Percentiles rank a stretch among this genome's conserved stretches.
These are phyloP conservation scores for Penicillium sp. DNA, from an alignment of 2,329 filamentous ascomycete genomes.

Conservation along the genomic window DNA sequence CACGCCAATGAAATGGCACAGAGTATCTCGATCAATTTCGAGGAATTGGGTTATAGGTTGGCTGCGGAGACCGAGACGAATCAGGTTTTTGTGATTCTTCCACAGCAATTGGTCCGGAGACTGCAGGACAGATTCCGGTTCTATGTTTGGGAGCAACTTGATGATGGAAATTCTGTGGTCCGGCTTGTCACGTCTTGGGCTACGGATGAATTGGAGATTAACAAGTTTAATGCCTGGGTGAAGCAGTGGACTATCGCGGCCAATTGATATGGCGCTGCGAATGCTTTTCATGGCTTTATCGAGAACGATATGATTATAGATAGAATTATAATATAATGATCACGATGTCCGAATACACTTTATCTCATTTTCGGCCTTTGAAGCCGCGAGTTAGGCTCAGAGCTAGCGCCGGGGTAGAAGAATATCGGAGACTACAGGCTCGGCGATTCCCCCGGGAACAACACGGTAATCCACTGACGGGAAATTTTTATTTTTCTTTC, in stretches of 20 bases:
- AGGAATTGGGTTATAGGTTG: slow-evolving; percentile 45
- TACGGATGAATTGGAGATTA: slow-evolving; percentile 47
- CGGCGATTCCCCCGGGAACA: too few species aligned
- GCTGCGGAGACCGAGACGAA: slow-evolving; percentile 54
- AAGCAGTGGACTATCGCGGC: slow-evolving; percentile 27
- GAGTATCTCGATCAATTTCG: slow-evolving; percentile 48
- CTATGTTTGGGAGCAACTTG: slow-evolving; percentile 52
- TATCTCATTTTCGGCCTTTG: too few species aligned
- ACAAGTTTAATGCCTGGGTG: slow-evolving; percentile 36
- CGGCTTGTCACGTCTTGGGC: slow-evolving; percentile 56
- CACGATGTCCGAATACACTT: neutral
- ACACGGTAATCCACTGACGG: too few species aligned
- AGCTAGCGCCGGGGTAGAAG: too few species aligned
- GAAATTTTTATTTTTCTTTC: too few species aligned
- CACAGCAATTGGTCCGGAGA: slow-evolving; percentile 38
- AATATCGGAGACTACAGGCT: too few species aligned
- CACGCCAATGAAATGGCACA: slow-evolving; percentile 50
- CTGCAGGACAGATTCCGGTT: slow-evolving; percentile 50
- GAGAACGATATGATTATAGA: neutral
- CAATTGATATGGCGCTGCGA: slow-evolving; percentile 5
- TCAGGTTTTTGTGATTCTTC: slow-evolving; percentile 54
- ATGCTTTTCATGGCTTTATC: neutral
- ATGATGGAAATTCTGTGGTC: slow-evolving; percentile 44
- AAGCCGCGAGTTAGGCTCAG: too few species aligned
- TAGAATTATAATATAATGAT: slow-evolving; percentile 7